phyloP scores from a whole-genome alignment of 192 early-diverging fungal species.

The Geranomyces michiganensis region DNA sequence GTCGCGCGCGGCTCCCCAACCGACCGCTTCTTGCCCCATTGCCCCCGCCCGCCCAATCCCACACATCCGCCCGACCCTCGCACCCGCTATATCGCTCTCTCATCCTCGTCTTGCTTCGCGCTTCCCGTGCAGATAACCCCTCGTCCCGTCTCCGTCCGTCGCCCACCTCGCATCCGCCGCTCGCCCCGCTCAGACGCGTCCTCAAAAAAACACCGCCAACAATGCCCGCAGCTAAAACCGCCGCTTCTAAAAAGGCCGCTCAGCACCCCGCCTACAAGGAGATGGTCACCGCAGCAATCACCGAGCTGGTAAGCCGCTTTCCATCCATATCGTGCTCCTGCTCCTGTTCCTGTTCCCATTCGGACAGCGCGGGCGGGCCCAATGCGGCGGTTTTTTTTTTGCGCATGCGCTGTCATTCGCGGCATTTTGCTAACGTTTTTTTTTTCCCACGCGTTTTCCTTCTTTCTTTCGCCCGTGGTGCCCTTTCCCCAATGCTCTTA shows the following conservation, averaged over 20 bases:
- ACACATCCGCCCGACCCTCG: too few relatives aligned
- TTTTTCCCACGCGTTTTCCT: not conserved
- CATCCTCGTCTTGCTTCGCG: too few relatives aligned
- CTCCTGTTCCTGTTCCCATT: not conserved
- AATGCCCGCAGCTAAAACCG: conserved; percentile 11
- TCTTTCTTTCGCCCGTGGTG: too few relatives aligned
- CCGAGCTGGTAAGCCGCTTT: conserved; percentile 33
- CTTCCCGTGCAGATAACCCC: too few relatives aligned
- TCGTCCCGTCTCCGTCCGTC: too few relatives aligned
- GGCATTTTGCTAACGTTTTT: not conserved
- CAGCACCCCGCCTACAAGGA: conserved; percentile 44
- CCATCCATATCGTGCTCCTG: not conserved
- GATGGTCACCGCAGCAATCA: conserved; percentile 43
- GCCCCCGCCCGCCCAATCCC: too few relatives aligned
- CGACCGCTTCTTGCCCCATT: too few relatives aligned
- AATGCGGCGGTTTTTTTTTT: not conserved
- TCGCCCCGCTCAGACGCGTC: too few relatives aligned
- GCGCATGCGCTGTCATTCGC: not conserved
- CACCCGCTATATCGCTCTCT: too few relatives aligned
- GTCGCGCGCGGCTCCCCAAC: too few relatives aligned
- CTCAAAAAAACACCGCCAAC: not conserved
- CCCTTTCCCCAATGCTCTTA: not conserved
- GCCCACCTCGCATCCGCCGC: too few relatives aligned
- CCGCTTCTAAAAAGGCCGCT: conserved; percentile 25
- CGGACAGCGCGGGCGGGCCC: not conserved